Conservation (phyloP, 441 rosid species). For the Biscutella laevigata region DNA sequence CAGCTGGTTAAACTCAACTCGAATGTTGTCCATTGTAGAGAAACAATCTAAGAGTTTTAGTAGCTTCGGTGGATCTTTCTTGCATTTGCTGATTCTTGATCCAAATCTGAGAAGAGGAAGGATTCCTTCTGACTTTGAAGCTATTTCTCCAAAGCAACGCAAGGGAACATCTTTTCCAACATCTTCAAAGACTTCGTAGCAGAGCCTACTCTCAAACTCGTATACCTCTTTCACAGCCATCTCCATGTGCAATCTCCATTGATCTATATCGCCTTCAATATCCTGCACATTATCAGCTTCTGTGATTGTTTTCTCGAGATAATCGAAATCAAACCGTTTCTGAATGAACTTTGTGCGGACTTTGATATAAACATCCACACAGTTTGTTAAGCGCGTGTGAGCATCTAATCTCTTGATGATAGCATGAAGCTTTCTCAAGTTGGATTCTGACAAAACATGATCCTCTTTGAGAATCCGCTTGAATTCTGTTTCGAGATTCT, state of each 20-base stretch:
- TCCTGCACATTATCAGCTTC: conserved; percentile 40
- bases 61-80: conserved; percentile 54
- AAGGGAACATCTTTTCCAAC: conserved; percentile 23
- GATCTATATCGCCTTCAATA: conserved; percentile 29
- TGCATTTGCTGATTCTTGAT: conserved; percentile 40
- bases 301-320: conserved; percentile 33
- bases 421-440: conserved; percentile 36
- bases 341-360: conserved; percentile 33
- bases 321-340: conserved; percentile 34
- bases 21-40: conserved; percentile 43
- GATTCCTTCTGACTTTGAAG: conserved; percentile 41
- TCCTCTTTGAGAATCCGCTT: conserved; percentile 33
- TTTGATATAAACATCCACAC: conserved; percentile 30
- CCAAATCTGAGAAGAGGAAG: conserved; percentile 50
- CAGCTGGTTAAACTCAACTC: conserved; percentile 52
- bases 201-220: conserved; percentile 42
- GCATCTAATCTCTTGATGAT: conserved; percentile 36
- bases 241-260: conserved; percentile 54
- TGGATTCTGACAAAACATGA: conserved; percentile 15
- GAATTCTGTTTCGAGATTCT: conserved; percentile 47
- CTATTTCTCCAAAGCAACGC: conserved; percentile 48
- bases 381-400: conserved; percentile 29
- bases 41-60: conserved; percentile 56
- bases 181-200: conserved; percentile 37
- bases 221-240: conserved; percentile 38